Percentiles rank a stretch among this genome's conserved stretches.
These are phyloP conservation scores for Cantharellus cinnabarinus DNA, from an alignment of 768 basidiomycete genomes.

Conservation along the genomic window DNA sequence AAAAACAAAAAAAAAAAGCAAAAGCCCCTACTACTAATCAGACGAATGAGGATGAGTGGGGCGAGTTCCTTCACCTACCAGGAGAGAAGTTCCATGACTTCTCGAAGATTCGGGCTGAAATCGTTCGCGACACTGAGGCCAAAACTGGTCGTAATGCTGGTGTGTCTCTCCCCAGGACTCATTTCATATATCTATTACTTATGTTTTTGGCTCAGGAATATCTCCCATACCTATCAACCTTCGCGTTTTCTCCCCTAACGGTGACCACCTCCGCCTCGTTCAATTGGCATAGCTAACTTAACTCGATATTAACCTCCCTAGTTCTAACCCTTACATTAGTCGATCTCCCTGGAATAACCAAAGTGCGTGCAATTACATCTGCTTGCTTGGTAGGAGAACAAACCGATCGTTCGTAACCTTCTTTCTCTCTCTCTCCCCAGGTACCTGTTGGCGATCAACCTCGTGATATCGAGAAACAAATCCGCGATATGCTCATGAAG, in stretches of 20 bases:
- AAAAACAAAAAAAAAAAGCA: too few relatives aligned
- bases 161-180: constrained; percentile 10
- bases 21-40: constrained; percentile 24
- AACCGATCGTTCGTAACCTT: too few relatives aligned
- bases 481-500: constrained; percentile 87
- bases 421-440: constrained; percentile 1
- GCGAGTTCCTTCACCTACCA: constrained; percentile 92
- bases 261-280: background rate
- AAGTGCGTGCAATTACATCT: constrained; percentile 13
- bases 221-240: constrained; percentile 95
- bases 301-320: background rate
- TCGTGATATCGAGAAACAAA: constrained; percentile 92
- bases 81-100: constrained; percentile 98
- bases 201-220: constrained; percentile 36
- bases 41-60: constrained; percentile 88
- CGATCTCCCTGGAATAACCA: constrained; percentile 90
- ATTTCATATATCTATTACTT: background rate
- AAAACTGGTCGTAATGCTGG: constrained; percentile 94
- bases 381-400: too few relatives aligned
- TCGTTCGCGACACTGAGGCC: constrained; percentile 89
- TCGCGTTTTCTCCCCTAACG: constrained; percentile 86
- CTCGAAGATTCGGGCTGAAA: constrained; percentile 84
- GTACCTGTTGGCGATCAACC: constrained; percentile 95
- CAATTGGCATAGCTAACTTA: background rate
- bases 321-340: constrained; percentile 94